phyloP scores from a whole-genome alignment of 2,329 filamentous ascomycete genomes.

The Cordyceps cateniannulata region DNA sequence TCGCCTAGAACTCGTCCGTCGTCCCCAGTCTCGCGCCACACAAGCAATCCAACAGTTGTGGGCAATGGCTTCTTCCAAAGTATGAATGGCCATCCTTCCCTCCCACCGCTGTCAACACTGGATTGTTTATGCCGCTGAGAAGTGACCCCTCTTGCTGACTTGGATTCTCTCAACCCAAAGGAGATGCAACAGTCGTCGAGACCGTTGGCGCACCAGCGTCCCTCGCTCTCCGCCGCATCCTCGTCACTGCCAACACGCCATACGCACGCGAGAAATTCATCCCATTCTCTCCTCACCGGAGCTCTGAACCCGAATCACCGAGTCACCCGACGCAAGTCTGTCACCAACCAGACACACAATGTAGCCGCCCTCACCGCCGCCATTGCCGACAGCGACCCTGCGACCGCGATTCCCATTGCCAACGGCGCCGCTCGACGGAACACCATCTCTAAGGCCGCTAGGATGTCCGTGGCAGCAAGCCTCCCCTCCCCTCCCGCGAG shows the following conservation, averaged over 20 bases:
- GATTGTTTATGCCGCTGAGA: constrained; percentile 19
- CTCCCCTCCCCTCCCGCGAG: constrained; percentile 61
- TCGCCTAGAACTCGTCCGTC: neutral
- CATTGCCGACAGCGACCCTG: constrained; percentile 58
- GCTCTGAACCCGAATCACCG: constrained; percentile 77
- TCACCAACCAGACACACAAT: constrained; percentile 68
- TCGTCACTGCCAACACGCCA: constrained; percentile 54
- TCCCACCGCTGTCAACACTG: constrained; percentile 14
- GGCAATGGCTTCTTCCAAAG: constrained; percentile 59
- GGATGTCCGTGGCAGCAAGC: constrained; percentile 47
- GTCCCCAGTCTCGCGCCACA: constrained; percentile 25
- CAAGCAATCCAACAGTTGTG: constrained; percentile 29
- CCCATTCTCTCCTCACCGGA: constrained; percentile 71
- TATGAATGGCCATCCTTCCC: constrained; percentile 29
- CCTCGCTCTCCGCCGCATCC: constrained; percentile 51
- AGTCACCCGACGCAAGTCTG: constrained; percentile 89
- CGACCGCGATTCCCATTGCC: constrained; percentile 50
- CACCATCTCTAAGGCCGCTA: constrained; percentile 59
- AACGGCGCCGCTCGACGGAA: constrained; percentile 53
- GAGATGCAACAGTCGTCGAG: constrained; percentile 60
- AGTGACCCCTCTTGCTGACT: constrained; percentile 23
- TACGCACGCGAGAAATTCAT: constrained; percentile 67
- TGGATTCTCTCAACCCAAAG: constrained; percentile 34
- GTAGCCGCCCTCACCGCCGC: constrained; percentile 70
- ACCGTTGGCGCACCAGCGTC: constrained; percentile 58